phyloP scores from a whole-genome alignment of 345 rosid species.

The Euphorbia lathyris region DNA sequence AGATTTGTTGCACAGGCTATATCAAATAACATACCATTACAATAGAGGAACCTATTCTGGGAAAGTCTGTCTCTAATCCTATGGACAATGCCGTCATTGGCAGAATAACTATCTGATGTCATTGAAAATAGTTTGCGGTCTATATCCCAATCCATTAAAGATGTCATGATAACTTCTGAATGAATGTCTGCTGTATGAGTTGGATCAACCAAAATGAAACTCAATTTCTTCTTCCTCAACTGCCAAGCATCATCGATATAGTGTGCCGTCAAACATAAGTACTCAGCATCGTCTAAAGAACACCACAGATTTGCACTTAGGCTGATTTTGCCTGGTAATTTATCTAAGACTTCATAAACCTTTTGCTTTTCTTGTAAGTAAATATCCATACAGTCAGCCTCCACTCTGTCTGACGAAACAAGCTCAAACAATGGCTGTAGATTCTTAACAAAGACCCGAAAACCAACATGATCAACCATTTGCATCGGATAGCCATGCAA shows the following conservation, averaged over 20 bases:
- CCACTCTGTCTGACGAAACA: conserved; percentile 47
- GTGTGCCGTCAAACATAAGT: conserved; percentile 56
- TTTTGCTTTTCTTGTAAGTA: conserved; percentile 63
- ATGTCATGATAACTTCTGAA: conserved; percentile 55
- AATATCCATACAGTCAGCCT: conserved; percentile 77
- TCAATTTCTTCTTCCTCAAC: conserved; percentile 51
- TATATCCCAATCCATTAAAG: conserved; percentile 86
- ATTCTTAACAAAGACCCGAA: conserved; percentile 64
- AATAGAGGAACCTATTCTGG: conserved; percentile 64
- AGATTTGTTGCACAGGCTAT: conserved; percentile 56
- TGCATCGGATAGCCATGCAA: conserved; percentile 65
- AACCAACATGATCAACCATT: conserved; percentile 80
- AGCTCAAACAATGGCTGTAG: conserved; percentile 68
- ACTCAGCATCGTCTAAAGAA: conserved; percentile 45
- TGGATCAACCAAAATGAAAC: conserved; percentile 48
- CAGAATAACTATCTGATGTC: conserved; percentile 48
- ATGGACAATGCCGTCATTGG: conserved; percentile 40
- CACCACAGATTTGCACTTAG: conserved; percentile 56
- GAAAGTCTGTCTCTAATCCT: conserved; percentile 64
- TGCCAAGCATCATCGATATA: conserved; percentile 72
- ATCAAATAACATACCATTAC: conserved; percentile 65
- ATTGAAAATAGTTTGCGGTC: conserved; percentile 68
- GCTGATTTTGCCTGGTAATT: conserved; percentile 72
- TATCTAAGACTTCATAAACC: conserved; percentile 59
- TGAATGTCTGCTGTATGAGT: conserved; percentile 58